These are phyloP conservation scores for Epichloe bromicola DNA, from an alignment of 2,329 filamentous ascomycete species.

Conservation along the genomic window DNA sequence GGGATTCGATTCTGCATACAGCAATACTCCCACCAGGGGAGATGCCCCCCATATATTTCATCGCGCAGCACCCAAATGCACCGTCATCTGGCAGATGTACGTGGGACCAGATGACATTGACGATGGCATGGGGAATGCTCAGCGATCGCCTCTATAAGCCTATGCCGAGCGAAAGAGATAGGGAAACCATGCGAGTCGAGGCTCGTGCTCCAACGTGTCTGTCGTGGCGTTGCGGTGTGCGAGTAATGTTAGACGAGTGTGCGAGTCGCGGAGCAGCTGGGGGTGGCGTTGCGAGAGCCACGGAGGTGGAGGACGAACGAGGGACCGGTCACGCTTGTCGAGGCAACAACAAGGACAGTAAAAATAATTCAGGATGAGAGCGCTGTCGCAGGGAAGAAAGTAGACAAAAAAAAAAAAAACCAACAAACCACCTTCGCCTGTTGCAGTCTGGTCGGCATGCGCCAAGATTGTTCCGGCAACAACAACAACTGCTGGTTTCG, in stretches of 20 bases:
- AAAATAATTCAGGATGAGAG: not conserved
- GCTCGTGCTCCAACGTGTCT: not conserved
- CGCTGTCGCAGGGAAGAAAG: not conserved
- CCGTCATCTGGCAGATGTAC: slow-evolving; percentile 32
- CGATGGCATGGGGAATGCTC: slow-evolving; percentile 3
- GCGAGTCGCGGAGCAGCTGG: too few species aligned
- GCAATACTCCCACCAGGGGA: slow-evolving; percentile 68
- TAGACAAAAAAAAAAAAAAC: not conserved
- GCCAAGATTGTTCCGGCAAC: too few species aligned
- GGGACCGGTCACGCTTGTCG: too few species aligned
- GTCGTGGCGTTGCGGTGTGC: slow-evolving; percentile 2
- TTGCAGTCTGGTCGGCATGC: not conserved
- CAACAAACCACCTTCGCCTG: not conserved
- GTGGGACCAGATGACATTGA: not conserved
- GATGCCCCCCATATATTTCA: slow-evolving; percentile 63
- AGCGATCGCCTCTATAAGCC: not conserved
- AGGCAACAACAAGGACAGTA: not conserved
- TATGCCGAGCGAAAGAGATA: not conserved
- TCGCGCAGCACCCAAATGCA: slow-evolving; percentile 32
- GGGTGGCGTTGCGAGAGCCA: too few species aligned
- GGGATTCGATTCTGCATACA: slow-evolving; percentile 32
- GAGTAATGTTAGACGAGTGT: too few species aligned
- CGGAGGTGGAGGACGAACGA: too few species aligned
- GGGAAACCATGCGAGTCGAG: not conserved
- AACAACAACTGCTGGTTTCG: too few species aligned